These are phyloP conservation scores for Pseudomicrostroma phylloplanum DNA, from an alignment of 1,284 basidiomycete genomes.

Conservation along the genomic window DNA sequence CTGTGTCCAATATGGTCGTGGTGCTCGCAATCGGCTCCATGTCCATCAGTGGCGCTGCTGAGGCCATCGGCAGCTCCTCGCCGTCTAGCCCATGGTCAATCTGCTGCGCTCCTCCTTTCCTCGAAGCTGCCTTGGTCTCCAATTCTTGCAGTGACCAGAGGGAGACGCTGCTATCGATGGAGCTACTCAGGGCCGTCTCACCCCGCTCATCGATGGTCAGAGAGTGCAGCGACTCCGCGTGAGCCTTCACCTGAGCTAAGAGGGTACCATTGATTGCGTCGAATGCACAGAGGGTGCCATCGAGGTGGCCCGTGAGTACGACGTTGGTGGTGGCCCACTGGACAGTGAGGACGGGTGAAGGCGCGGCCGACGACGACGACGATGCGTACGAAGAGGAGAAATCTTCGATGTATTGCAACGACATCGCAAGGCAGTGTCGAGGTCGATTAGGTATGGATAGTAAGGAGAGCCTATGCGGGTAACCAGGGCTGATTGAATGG, in stretches of 20 bases:
- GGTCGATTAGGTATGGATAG: neutral
- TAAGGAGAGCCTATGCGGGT: neutral
- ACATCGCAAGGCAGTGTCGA: neutral
- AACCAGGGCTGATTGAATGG: neutral
- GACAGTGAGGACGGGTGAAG: neutral
- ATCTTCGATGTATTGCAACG: conserved; percentile 1
- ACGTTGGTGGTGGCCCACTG: neutral
- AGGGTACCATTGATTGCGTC: neutral
- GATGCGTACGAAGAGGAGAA: neutral
- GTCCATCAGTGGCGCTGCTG: too few relatives aligned
- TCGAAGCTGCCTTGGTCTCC: too few relatives aligned
- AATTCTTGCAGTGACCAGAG: too few relatives aligned
- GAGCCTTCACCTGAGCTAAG: neutral
- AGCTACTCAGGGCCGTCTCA: neutral
- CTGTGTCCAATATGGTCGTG: too few relatives aligned
- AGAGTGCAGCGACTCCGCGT: neutral
- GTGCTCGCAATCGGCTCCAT: too few relatives aligned
- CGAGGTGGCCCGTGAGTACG: conserved; percentile 5
- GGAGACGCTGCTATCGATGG: neutral
- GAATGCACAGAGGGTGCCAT: neutral
- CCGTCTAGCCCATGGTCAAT: too few relatives aligned
- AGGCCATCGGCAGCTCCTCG: too few relatives aligned
- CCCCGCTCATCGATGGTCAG: neutral
- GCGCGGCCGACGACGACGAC: neutral
- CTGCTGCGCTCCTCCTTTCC: too few relatives aligned